Base-by-base conservation (phyloP, 75 land plant genomes). In the Pinus taeda region DNA sequence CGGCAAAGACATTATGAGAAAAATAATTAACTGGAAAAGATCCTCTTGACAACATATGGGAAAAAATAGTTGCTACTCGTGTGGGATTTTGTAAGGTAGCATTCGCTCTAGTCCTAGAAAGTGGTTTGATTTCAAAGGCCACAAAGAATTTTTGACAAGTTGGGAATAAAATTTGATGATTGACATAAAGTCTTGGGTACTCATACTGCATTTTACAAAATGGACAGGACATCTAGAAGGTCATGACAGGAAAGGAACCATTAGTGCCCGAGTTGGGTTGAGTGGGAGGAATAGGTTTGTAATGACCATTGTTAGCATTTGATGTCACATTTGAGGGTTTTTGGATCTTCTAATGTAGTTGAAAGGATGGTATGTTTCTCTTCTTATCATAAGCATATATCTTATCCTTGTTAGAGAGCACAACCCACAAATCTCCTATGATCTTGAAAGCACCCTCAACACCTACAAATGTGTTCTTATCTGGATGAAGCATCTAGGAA, bases 201-300 rank as follows among this genome's bases (percentile, higher is more conserved):
- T 95, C 97, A 75, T 95, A 93, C 66, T 89, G 93, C 92, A 95
- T 93, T 64, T 90, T 89, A 78, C 98, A 95, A 17, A 39, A 62
- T 20, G 87, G 83, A 65, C 96, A 95, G 14, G 83, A 77, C 29
- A 95, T 95, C 98, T 95, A 95, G 74, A 95, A 95, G 12, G 95
- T 90, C 17, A 1, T 30, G 33, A 30, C 33, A 30, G 1, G 0
- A 30, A 30, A 30, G 33, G 33, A 30, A 30, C 33, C 0, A n/a
- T 3, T 39, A 4, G 42, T 39, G 42, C 42, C 42, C 3, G 5
- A 2, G 42, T 39, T 39, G 42, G 42, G 42, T 1, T 39, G 42
- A 39, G 42, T 39, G 5, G 3, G 42, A 39, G 42, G 42, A 39
- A 3, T 1, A 39, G 1, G 42, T 39, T 4, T 39, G 42, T 39